Base-by-base conservation (phyloP, 305 asterid species). In the Caryopteris hybrid region DNA sequence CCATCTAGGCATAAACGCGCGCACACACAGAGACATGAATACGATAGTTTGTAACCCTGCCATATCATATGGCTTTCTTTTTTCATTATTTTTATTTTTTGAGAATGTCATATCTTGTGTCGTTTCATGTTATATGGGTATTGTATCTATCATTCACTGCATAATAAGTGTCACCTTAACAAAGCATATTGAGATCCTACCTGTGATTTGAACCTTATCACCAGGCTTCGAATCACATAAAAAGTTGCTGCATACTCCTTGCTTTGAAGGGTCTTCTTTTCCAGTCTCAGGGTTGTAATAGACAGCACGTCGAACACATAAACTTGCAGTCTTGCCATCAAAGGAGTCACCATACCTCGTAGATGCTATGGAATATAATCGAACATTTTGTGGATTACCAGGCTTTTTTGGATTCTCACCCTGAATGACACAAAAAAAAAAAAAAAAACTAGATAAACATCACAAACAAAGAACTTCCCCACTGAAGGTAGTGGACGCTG, bases 391-490 rank as follows among this genome's bases (percentile, higher is more conserved):
- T 21, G 97, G 96, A 33, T 68, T 81, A 20, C 97, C 99, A 16
- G 99, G 96, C 77, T 90, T 93, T 79, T 93, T 88, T 3, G 97
- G 99, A 71, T 90, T 90, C 80, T 88, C 96, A 22, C 97, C 99
- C 99, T 90, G 84, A 56, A 79, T 20, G 29, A 47, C 16, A 64
- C 12, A 41, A 27, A 29, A 36, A 60, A 51, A n/a, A 41, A 27
- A 29, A 36, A 60, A 63, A 54, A 1, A 6, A 16, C 14, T 9
- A 8, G 1, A 43, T 3, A 31, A 8, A 36, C 31, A 50, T 38
- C 38, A 75, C 18, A 42, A 52, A 21, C 45, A 25, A 47, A 43
- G 16, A 39, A 39, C 14, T 43, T 21, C 25, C 36, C n/a, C n/a
- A n/a, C n/a, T n/a, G n/a, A n/a, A n/a, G n/a, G n/a, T n/a, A n/a